Percentiles rank a stretch among this genome's conserved stretches.
phyloP scores from a whole-genome alignment of 2,329 filamentous ascomycete species.

The Pseudogymnoascus sp. region DNA sequence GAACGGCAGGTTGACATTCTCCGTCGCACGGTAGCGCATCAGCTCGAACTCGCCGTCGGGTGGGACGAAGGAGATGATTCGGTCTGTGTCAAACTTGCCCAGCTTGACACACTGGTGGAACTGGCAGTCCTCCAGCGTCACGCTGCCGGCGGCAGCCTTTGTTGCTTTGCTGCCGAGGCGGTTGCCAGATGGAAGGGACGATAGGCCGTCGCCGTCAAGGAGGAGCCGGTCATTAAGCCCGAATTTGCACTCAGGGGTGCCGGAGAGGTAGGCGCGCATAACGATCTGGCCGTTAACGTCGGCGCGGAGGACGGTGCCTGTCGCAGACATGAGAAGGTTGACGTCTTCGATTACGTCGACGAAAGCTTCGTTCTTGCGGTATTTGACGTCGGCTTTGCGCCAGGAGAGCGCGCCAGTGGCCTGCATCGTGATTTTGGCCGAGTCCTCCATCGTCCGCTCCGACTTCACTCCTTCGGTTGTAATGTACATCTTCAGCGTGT shows the following conservation, averaged over 20 bases:
- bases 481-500: slow-evolving; percentile 99
- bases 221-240: slow-evolving; percentile 91
- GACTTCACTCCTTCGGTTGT: slow-evolving; percentile 98
- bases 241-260: slow-evolving; percentile 98
- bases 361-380: slow-evolving; percentile 98
- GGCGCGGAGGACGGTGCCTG: slow-evolving; percentile 84
- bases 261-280: slow-evolving; percentile 95
- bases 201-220: slow-evolving; percentile 66
- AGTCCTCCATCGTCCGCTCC: slow-evolving; percentile 76
- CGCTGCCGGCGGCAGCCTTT: slow-evolving; percentile 87
- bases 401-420: slow-evolving; percentile 94
- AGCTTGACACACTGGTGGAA: slow-evolving; percentile 99
- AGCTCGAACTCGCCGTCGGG: slow-evolving; percentile 97
- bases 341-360: slow-evolving; percentile 99
- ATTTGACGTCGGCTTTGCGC: slow-evolving; percentile 95
- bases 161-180: slow-evolving; percentile 77
- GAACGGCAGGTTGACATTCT: slow-evolving; percentile 97
- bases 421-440: slow-evolving; percentile 98
- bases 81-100: slow-evolving; percentile 90
- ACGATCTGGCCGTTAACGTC: slow-evolving; percentile 97
- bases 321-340: slow-evolving; percentile 97
- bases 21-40: slow-evolving; percentile 95
- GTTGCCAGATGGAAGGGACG: slow-evolving; percentile 63
- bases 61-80: slow-evolving; percentile 94
- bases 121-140: slow-evolving; percentile 94